Conservation (phyloP, 2,329 filamentous ascomycete species). For the Fusarium sp. region DNA sequence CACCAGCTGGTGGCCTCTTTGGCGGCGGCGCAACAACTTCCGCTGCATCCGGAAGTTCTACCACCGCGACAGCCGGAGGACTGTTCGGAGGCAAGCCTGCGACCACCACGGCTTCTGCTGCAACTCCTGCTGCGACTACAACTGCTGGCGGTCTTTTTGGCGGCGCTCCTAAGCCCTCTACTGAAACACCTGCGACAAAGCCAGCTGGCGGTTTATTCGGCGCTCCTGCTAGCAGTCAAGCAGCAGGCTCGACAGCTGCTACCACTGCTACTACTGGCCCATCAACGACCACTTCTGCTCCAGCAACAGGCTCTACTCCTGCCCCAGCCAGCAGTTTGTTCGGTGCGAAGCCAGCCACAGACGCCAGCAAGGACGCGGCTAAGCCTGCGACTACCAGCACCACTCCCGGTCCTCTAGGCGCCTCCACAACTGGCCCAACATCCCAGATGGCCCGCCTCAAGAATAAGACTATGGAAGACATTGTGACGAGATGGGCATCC, state of each 20-base stretch:
- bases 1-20: conserved; percentile 54
- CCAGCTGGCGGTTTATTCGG: conserved; percentile 47
- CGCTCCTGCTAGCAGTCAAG: conserved; percentile 33
- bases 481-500: conserved; percentile 95
- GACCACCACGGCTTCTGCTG: conserved; percentile 46
- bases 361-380: conserved; percentile 46
- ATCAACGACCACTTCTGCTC: conserved; percentile 45
- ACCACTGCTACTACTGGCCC: conserved; percentile 43
- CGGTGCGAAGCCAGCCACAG: conserved; percentile 51
- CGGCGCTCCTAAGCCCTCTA: conserved; percentile 38
- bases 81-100: conserved; percentile 52
- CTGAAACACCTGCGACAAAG: conserved; percentile 39
- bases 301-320: conserved; percentile 47
- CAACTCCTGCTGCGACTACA: conserved; percentile 46
- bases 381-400: conserved; percentile 49
- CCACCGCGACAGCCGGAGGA: conserved; percentile 48
- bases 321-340: conserved; percentile 51
- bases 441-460: conserved; percentile 91
- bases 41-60: conserved; percentile 46
- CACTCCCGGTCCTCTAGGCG: conserved; percentile 64
- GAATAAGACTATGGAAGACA: conserved; percentile 99
- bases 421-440: conserved; percentile 82
- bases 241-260: conserved; percentile 42
- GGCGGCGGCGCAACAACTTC: conserved; percentile 48
- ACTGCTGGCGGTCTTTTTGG: conserved; percentile 44